phyloP scores from a whole-genome alignment of 768 basidiomycete species.

The Suillus weaverae region DNA sequence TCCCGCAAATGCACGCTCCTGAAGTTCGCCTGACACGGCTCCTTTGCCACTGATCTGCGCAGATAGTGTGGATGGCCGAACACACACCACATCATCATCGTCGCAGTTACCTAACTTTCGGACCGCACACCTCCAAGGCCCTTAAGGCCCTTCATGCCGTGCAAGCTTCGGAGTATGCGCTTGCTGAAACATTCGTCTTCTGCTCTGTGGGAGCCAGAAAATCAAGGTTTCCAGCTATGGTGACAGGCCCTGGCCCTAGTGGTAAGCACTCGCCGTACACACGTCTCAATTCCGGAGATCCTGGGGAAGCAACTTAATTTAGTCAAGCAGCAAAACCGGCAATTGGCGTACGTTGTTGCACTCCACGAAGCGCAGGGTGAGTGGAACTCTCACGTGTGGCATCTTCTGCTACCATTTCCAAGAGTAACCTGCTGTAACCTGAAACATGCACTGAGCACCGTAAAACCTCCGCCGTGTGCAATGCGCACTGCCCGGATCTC shows the following conservation, averaged over 20 bases:
- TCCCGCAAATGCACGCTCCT: not conserved
- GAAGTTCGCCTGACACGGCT: not conserved
- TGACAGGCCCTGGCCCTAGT: too few relatives aligned
- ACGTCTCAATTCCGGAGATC: too few relatives aligned
- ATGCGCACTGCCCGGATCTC: not conserved
- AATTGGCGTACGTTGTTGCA: not conserved
- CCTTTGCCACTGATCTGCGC: not conserved
- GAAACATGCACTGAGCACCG: not conserved
- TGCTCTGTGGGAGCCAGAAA: not conserved
- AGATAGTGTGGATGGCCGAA: not conserved
- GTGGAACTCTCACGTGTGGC: not conserved
- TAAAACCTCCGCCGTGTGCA: not conserved
- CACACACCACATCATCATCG: not conserved
- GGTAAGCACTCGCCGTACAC: too few relatives aligned
- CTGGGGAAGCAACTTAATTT: too few relatives aligned
- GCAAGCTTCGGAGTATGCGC: not conserved
- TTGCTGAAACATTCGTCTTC: not conserved
- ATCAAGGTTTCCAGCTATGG: too few relatives aligned
- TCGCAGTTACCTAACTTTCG: not conserved
- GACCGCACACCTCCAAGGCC: not conserved
- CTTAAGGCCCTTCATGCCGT: not conserved
- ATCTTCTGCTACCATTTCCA: not conserved
- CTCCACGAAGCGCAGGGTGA: not conserved
- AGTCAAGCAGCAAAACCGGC: not conserved
- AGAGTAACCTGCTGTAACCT: not conserved